Evolutionary conservation across 306 rosid species (phyloP).

Genomic region (Geum urbanum): DNA sequence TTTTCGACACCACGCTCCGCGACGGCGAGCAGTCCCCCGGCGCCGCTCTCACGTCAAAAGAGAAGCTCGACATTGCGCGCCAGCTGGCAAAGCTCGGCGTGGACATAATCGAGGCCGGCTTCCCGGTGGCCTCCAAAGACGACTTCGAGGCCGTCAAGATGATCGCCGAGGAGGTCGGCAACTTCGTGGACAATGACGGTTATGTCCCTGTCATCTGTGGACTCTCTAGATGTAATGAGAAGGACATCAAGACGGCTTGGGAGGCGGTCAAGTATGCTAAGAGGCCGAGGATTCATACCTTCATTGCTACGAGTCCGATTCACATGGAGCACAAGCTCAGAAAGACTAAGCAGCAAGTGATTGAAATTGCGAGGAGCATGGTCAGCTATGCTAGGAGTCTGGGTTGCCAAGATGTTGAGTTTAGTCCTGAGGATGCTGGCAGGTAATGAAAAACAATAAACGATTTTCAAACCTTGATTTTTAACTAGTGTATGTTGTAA

Average conservation of each 20-base stretch:
- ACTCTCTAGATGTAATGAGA: conserved; percentile 72
- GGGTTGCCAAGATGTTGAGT: conserved; percentile 85
- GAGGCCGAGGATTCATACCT: conserved; percentile 77
- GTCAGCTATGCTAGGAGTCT: conserved; percentile 76
- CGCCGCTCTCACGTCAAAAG: conserved; percentile 87
- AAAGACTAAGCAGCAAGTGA: conserved; percentile 63
- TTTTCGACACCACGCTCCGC: conserved; percentile 95
- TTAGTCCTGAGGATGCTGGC: conserved; percentile 98
- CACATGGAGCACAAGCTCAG: conserved; percentile 80
- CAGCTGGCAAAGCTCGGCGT: conserved; percentile 87
- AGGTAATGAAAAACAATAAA: no score
- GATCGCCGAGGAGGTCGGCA: conserved; percentile 75
- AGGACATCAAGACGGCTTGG: conserved; percentile 82
- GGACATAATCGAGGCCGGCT: conserved; percentile 89
- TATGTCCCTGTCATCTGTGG: conserved; percentile 94
- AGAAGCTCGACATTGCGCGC: conserved; percentile 81
- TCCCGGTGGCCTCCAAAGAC: conserved; percentile 78
- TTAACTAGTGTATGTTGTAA: no score
- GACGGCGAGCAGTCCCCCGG: conserved; percentile 99
- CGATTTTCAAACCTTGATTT: no score
- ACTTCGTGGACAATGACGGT: conserved; percentile 55
- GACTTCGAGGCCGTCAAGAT: conserved; percentile 76
- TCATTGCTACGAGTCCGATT: conserved; percentile 86
- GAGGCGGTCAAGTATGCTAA: conserved; percentile 84
- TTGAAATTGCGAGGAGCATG: conserved; percentile 68